phyloP scores from a whole-genome alignment of 73 alveolate genomes.

The Symbiodinium pilosum region DNA sequence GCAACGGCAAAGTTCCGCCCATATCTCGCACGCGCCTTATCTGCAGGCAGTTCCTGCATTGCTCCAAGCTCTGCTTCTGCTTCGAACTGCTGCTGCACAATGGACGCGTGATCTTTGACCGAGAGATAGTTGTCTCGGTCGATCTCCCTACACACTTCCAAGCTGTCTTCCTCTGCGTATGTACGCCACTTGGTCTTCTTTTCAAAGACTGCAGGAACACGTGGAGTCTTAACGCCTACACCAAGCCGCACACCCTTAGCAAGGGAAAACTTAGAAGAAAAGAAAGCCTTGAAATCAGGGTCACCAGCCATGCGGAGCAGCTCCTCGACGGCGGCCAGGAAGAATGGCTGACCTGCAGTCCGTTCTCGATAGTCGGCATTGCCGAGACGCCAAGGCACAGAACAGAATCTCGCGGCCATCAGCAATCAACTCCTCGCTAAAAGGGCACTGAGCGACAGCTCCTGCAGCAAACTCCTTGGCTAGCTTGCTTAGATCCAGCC shows the following conservation, averaged over 20 bases:
- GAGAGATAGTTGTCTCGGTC: not conserved
- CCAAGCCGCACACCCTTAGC: constrained; percentile 1
- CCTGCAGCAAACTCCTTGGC: not conserved
- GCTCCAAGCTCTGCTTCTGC: constrained; percentile 11
- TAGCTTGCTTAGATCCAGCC: not conserved
- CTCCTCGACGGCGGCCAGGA: not conserved
- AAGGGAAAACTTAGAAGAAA: not conserved
- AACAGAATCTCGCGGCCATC: not conserved
- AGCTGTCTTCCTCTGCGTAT: not conserved
- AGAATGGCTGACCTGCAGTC: not conserved
- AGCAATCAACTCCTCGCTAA: not conserved
- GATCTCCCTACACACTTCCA: not conserved
- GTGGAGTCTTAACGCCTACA: not conserved
- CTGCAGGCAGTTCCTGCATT: constrained; percentile 1
- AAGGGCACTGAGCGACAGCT: not conserved
- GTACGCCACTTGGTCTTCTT: not conserved
- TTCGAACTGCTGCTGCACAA: not conserved
- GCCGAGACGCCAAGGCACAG: not conserved
- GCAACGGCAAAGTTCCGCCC: constrained; percentile 9
- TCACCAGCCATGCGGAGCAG: not conserved
- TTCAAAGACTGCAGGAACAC: constrained; percentile 7
- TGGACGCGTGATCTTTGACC: not conserved
- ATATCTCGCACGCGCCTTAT: not conserved
- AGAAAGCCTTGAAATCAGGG: not conserved
- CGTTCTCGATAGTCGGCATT: not conserved